phyloP scores from a whole-genome alignment of 164 flowering plant species.

The Magnolia kwangsiensis region DNA sequence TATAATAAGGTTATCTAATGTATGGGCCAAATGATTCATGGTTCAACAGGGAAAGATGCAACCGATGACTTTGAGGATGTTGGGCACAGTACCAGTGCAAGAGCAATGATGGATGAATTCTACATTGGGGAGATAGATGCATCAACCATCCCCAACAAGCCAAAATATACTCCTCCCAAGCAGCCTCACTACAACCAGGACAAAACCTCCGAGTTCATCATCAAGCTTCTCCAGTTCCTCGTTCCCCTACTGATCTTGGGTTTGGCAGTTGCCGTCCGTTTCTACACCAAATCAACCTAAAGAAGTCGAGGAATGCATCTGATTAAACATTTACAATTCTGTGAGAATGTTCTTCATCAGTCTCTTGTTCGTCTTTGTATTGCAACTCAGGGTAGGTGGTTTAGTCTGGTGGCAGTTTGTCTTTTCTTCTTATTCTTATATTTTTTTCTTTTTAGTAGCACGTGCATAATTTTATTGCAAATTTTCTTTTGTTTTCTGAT shows the following conservation, averaged over 20 bases:
- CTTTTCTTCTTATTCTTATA: too few relatives aligned
- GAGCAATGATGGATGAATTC: slow-evolving; percentile 63
- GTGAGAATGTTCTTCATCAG: not conserved
- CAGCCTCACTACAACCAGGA: slow-evolving; percentile 61
- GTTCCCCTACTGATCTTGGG: slow-evolving; percentile 73
- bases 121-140: slow-evolving; percentile 54
- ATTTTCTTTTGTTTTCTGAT: too few relatives aligned
- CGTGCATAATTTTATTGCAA: too few relatives aligned
- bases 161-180: slow-evolving; percentile 44
- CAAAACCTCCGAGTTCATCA: slow-evolving; percentile 63
- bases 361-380: too few relatives aligned
- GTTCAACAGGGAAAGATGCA: slow-evolving; percentile 69
- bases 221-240: slow-evolving; percentile 82
- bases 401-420: too few relatives aligned
- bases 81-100: slow-evolving; percentile 67
- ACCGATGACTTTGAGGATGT: slow-evolving; percentile 86
- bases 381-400: too few relatives aligned
- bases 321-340: not conserved
- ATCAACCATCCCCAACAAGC: slow-evolving; percentile 42
- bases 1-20: not conserved
- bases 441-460: too few relatives aligned
- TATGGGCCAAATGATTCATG: not conserved
- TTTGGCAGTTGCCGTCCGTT: slow-evolving; percentile 64
- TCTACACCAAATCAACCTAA: slow-evolving; percentile 61
- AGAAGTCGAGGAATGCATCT: not conserved